Base-by-base conservation (phyloP, 768 basidiomycete genomes). In the Amanita inopinata region DNA sequence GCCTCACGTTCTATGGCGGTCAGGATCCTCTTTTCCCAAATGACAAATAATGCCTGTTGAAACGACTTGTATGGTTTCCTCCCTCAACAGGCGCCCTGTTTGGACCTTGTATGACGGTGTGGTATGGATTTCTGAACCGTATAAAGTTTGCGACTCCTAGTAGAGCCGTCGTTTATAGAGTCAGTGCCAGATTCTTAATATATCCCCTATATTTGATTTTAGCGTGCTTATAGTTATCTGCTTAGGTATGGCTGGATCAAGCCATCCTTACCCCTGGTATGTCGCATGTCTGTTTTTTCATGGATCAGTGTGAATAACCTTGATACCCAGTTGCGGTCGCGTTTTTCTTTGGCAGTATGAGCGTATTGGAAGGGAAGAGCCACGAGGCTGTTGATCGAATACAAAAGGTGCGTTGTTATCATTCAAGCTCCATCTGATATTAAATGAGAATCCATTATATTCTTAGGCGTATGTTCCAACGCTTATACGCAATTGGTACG, bases 181-280 rank as follows among this genome's bases (percentile, higher is more conserved):
- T 85, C 37, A 33, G 78, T 53, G 33, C 8, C 18, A 37, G 14
- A 38, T 38, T n/a, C n/a, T n/a, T n/a, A n/a, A n/a, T 6, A 17
- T 23, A 25, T 34, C 15, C 2, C 24, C 19, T 38, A 39, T 25
- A 38, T 2, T 25, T 40, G 38, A 10, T 17, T 33, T 8, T 36
- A 9, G 8, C 11, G 18, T 12, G 33, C 14, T 40, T 3, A 45
- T 17, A n/a, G 9, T 22, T 23, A 6, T 24, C 1, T 8, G 18
- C 20, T 12, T 55, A 83, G 84, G 84, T 88, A 4, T 85, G 73
- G 61, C 67, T 92, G 19, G 91, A 93, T 57, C 91, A 94, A 61
- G 73, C 75, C 4, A 52, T 86, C 9, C 64, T 88, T 35, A 82
- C 87, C 1, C 90, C 91, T 7, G 66, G 80, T 75, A 49, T 47